A percentile compares a stretch with the other conserved stretches of the same genome.
Conservation (phyloP, 192 early-diverging fungal genomes). For the Jimgerdemannia lactiflua region DNA sequence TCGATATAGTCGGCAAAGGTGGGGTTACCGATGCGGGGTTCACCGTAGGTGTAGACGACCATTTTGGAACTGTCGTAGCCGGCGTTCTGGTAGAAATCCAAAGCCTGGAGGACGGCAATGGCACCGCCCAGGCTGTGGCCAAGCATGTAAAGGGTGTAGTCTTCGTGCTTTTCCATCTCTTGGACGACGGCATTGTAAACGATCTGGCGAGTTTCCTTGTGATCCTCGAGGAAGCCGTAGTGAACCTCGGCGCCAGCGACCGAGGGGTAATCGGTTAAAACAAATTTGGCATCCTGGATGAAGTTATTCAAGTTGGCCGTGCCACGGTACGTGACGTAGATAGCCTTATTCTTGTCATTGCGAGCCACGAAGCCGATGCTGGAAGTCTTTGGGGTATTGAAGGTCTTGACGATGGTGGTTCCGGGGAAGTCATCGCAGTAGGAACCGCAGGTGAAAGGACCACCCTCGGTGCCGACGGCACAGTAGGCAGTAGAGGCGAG, state of each 20-base stretch:
- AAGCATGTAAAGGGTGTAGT: slow-evolving; percentile 19
- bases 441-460: too few species aligned
- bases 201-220: neutral
- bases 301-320: neutral
- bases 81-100: slow-evolving; percentile 23
- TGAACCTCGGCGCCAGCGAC: neutral
- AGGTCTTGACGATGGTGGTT: slow-evolving; percentile 7
- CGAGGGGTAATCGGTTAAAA: neutral
- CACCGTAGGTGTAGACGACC: slow-evolving; percentile 1
- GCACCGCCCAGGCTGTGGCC: slow-evolving; percentile 33
- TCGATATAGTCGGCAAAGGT: slow-evolving; percentile 18
- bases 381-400: slow-evolving; percentile 9
- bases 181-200: neutral
- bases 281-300: slow-evolving; percentile 2
- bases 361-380: slow-evolving; percentile 17
- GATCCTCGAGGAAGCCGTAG: slow-evolving; percentile 8
- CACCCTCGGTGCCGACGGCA: too few species aligned
- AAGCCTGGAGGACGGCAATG: slow-evolving; percentile 12
- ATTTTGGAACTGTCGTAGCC: neutral
- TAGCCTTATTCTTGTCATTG: slow-evolving; percentile 10
- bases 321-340: slow-evolving; percentile 22
- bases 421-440: neutral
- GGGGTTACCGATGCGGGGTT: slow-evolving; percentile 21
- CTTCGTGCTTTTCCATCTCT: slow-evolving; percentile 10
- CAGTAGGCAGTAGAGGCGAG: too few species aligned